Evolutionary conservation across 2,329 filamentous ascomycete species (phyloP).

Genomic region (Ophiosphaerella herpotricha): DNA sequence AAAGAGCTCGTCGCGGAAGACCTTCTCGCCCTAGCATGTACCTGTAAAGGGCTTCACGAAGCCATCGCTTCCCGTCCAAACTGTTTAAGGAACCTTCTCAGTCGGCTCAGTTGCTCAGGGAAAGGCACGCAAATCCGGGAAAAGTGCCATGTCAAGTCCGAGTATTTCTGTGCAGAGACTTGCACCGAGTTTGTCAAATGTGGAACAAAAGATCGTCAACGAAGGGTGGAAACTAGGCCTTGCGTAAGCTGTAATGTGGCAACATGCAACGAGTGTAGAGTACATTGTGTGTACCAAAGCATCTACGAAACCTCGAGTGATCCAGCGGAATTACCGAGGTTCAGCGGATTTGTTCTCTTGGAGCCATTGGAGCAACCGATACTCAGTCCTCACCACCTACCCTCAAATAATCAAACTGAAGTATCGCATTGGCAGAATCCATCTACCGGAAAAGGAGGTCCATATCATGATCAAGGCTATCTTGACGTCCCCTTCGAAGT

Average conservation of each 20-base stretch:
- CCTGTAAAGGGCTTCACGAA: slow-evolving; percentile 31
- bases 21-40: slow-evolving; percentile 32
- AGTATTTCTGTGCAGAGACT: slow-evolving; percentile 24
- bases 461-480: slow-evolving; percentile 40
- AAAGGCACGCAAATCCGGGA: slow-evolving; percentile 29
- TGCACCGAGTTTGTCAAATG: slow-evolving; percentile 32
- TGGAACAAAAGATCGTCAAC: slow-evolving; percentile 10
- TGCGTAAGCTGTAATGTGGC: slow-evolving; percentile 32
- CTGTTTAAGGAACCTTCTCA: slow-evolving; percentile 33
- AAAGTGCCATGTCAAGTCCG: slow-evolving; percentile 27
- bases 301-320: slow-evolving; percentile 29
- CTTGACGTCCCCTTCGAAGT: slow-evolving; percentile 35
- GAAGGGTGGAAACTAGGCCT: slow-evolving; percentile 22
- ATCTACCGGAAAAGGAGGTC: slow-evolving; percentile 2
- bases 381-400: slow-evolving; percentile 33
- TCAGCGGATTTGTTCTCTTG: slow-evolving; percentile 37
- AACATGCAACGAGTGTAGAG: slow-evolving; percentile 44
- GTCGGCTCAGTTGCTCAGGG: slow-evolving; percentile 33
- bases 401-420: not conserved
- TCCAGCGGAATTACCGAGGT: slow-evolving; percentile 35
- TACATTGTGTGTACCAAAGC: slow-evolving; percentile 42
- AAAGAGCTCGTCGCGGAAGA: slow-evolving; percentile 32
- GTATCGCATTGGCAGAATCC: slow-evolving; percentile 13
- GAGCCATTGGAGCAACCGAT: slow-evolving; percentile 32
- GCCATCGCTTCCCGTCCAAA: slow-evolving; percentile 26